Conservation (phyloP, 306 rosid genomes). For the Fragaria nilgerrensis region DNA sequence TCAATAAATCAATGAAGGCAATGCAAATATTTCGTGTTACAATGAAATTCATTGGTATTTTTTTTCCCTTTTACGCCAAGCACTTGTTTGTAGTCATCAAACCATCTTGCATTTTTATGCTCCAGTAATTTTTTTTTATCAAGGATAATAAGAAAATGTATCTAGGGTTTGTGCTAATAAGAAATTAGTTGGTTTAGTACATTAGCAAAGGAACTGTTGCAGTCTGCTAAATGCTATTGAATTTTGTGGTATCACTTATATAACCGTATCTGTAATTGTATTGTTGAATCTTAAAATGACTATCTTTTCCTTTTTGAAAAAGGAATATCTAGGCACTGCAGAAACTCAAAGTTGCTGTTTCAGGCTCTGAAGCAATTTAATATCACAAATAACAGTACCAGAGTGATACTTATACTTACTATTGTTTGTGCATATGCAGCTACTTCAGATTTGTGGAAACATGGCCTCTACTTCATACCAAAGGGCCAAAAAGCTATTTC, state of each 20-base stretch:
- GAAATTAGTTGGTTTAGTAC: background rate
- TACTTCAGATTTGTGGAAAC: slow-evolving; percentile 58
- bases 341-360: background rate
- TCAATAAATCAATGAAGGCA: slow-evolving; percentile 63
- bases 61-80: background rate
- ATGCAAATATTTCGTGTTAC: slow-evolving; percentile 67
- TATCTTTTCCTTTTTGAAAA: background rate
- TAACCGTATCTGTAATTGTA: background rate
- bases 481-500: slow-evolving; percentile 49
- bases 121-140: too few species aligned
- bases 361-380: background rate
- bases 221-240: slow-evolving; percentile 4
- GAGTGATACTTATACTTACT: background rate
- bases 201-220: too few species aligned
- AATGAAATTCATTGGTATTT: slow-evolving; percentile 65
- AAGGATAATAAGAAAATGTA: too few species aligned
- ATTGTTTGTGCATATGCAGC: slow-evolving; percentile 51
- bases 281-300: background rate
- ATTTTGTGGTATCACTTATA: background rate
- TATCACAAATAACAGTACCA: background rate
- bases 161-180: background rate
- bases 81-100: background rate
- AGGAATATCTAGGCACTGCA: background rate
- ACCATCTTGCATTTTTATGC: slow-evolving; percentile 6
- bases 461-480: slow-evolving; percentile 63